Base-by-base conservation (phyloP, 768 basidiomycete species). In the Auricularia heimuer region DNA sequence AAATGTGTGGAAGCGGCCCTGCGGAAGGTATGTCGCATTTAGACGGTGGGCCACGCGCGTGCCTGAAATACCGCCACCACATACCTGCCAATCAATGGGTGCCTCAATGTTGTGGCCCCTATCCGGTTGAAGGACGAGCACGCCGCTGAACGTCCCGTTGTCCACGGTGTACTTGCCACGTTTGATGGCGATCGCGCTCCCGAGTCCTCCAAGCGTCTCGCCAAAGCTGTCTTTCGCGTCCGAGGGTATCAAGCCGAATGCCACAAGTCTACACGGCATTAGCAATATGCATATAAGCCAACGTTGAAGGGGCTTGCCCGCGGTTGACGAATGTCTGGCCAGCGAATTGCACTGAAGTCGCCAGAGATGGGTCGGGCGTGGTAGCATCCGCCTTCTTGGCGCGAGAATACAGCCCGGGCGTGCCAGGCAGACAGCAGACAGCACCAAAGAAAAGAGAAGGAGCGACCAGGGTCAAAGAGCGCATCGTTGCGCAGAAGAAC, bases 161-260 rank as follows among this genome's bases (percentile, higher is more conserved):
- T 66, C 60, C 54, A 69, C 63, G 24, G 68, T 70, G 76, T 81
- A 85, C 1, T 83, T 78, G 3, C 80, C 80, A 4, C 67, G 75
- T 72, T 86, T 81, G 64, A 87, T 67, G 1, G 84, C 79, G 24
- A 87, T 84, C 1, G 83, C 84, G 63, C 84, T 85, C 18, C 86
- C 86, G 21, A 86, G 79, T 10, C 85, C 85, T 24, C 87, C 86
- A 4, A 86, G 67, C 0, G 85, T 86, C 66, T 86, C 82, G 2
- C 76, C 75, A 24, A 37, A 39, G 34, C 0, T 54, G 61, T 42
- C 18, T 18, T 33, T 51, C 37, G 11, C 54, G 3, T 29, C 3
- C 54, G 12, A 61, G 29, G 51, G 45, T 54, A 62, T 33, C 44
- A 39, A 24, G 4, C 47, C 47, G 3, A 42, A 42, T 8, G 39